Conservation (phyloP, 2,329 filamentous ascomycete genomes). For the Monilinia polystroma region DNA sequence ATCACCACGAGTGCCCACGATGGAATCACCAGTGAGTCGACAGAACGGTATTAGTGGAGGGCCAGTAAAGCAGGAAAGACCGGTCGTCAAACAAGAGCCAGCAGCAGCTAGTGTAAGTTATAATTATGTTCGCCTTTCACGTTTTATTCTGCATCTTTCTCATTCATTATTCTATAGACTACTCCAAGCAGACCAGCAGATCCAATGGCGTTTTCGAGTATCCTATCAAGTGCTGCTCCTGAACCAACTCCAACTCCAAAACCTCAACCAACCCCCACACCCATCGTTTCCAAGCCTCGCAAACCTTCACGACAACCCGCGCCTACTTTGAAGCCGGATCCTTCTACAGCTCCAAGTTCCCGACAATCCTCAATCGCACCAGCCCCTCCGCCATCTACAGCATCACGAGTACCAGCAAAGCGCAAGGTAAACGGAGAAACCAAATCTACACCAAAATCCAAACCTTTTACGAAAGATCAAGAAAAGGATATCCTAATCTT, state of each 20-base stretch:
- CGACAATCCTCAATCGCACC: conserved; percentile 52
- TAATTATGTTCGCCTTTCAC: neutral
- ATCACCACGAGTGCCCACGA: conserved; percentile 40
- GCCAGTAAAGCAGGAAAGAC: conserved; percentile 34
- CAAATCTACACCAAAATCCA: conserved; percentile 51
- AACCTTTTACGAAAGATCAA: conserved; percentile 55
- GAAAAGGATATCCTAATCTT: conserved; percentile 68
- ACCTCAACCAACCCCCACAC: conserved; percentile 27
- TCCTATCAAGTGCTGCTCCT: conserved; percentile 79
- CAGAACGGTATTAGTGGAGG: conserved; percentile 42
- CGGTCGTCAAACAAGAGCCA: conserved; percentile 32
- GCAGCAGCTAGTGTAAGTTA: conserved; percentile 33
- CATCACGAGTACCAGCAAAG: conserved; percentile 46
- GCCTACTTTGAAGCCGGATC: conserved; percentile 30
- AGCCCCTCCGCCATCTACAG: conserved; percentile 45
- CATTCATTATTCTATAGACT: conserved; percentile 50
- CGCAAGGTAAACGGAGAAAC: conserved; percentile 49
- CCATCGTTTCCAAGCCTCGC: conserved; percentile 30
- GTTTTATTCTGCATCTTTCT: conserved; percentile 1
- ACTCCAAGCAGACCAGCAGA: conserved; percentile 74
- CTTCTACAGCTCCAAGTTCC: conserved; percentile 37
- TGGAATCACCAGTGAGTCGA: conserved; percentile 51
- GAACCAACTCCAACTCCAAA: conserved; percentile 52
- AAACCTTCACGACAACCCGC: conserved; percentile 35
- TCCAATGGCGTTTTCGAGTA: conserved; percentile 95